Evolutionary conservation across 2,329 filamentous ascomycete species (phyloP).

Genomic region (Aspergillus ustus): DNA sequence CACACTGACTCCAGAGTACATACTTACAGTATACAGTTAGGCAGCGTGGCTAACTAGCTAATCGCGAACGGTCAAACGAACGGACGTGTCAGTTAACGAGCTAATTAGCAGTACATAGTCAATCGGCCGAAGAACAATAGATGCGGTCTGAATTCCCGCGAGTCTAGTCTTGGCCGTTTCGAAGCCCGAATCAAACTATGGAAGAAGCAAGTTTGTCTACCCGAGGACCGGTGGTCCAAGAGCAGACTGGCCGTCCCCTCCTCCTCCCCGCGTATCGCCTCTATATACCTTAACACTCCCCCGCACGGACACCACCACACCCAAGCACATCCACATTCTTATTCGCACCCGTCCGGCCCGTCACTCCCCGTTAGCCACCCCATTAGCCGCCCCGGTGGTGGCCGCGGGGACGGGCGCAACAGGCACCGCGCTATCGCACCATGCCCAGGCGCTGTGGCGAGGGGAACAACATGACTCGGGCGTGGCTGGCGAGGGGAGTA

Average conservation of each 20-base stretch:
- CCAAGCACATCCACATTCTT: background rate
- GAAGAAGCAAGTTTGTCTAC: background rate
- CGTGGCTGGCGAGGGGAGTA: background rate
- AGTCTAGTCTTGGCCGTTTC: too few relatives aligned
- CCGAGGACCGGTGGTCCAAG: background rate
- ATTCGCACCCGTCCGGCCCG: too few relatives aligned
- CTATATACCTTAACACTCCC: background rate
- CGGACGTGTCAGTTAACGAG: too few relatives aligned
- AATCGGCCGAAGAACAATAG: too few relatives aligned
- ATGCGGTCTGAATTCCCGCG: too few relatives aligned
- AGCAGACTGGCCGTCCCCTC: background rate
- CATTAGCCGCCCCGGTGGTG: too few relatives aligned
- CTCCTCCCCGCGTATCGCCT: background rate
- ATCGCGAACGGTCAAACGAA: too few relatives aligned
- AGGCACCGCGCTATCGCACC: background rate
- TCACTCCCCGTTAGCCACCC: background rate
- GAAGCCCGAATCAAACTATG: background rate
- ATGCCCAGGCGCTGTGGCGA: background rate
- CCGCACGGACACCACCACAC: background rate
- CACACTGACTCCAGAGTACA: background rate
- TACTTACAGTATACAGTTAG: background rate
- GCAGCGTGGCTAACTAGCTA: background rate
- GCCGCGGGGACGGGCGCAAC: too few relatives aligned
- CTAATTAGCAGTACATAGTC: too few relatives aligned
- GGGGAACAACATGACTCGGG: background rate